Conservation (phyloP, 495 filamentous ascomycete species). For the Aspergillus nidulans region DNA sequence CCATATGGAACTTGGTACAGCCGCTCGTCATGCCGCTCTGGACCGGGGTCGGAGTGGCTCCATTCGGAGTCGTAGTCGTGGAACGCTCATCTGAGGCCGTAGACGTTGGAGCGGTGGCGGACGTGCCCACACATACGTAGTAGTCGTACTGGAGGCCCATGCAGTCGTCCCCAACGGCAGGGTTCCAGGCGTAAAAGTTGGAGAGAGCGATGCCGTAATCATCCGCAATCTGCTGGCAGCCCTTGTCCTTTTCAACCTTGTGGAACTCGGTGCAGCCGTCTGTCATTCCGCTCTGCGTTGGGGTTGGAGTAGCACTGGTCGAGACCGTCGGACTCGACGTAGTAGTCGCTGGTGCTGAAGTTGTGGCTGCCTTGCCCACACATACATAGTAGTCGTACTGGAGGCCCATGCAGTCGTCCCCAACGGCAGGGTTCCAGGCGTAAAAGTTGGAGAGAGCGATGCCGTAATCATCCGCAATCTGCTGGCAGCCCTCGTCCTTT, state of each 20-base stretch:
- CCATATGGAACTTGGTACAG: background rate
- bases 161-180: conserved; percentile 2
- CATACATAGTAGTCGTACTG: conserved; percentile 1
- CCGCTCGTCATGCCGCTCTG: conserved; percentile 2
- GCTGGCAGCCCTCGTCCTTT: background rate
- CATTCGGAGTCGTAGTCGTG: too few relatives aligned
- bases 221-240: background rate
- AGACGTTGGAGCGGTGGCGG: too few relatives aligned
- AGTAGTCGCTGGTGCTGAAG: background rate
- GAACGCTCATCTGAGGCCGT: too few relatives aligned
- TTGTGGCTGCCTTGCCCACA: background rate
- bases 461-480: background rate
- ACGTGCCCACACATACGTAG: background rate
- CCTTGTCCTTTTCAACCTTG: background rate
- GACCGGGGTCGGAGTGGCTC: too few relatives aligned
- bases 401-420: background rate
- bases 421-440: conserved; percentile 7
- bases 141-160: background rate
- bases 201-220: background rate
- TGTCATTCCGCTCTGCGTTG: conserved; percentile 3
- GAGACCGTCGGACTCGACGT: background rate
- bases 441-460: conserved; percentile 2
- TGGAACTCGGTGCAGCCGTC: background rate
- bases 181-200: conserved; percentile 7
- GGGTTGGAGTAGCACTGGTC: background rate